phyloP scores from a whole-genome alignment of 495 filamentous ascomycete genomes.

The Daldinia decipiens region DNA sequence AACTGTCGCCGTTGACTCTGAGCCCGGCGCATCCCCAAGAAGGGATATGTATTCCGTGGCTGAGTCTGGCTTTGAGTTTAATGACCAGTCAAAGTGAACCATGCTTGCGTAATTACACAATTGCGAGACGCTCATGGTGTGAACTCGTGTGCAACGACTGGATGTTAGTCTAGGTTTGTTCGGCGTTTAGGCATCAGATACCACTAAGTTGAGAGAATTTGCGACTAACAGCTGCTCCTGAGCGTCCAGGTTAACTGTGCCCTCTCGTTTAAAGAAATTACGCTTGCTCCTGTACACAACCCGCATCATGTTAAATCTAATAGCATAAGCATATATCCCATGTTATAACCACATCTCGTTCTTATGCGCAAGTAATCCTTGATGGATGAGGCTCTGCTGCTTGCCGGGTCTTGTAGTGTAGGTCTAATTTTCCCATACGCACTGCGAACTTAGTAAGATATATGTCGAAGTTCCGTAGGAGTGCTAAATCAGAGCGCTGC shows the following conservation, averaged over 20 bases:
- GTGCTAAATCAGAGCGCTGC: not conserved
- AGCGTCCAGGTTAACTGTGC: not conserved
- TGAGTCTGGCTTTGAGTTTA: slow-evolving; percentile 8
- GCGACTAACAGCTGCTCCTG: not conserved
- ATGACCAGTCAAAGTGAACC: not conserved
- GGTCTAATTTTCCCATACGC: not conserved
- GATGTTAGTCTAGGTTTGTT: not conserved
- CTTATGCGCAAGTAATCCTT: not conserved
- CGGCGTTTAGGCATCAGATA: slow-evolving; percentile 12
- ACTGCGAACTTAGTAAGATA: not conserved
- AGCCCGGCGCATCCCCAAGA: not conserved
- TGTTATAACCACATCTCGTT: not conserved
- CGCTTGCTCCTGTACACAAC: not conserved
- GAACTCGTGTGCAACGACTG: not conserved
- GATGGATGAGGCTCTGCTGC: not conserved
- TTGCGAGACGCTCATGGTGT: not conserved
- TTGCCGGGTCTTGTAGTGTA: not conserved
- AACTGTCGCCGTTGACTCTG: not conserved
- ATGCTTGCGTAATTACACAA: not conserved
- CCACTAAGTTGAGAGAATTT: slow-evolving; percentile 8
- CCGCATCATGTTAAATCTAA: not conserved
- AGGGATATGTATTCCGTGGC: slow-evolving; percentile 12
- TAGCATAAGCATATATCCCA: not conserved
- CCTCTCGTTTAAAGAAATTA: not conserved
- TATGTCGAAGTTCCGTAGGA: not conserved